Percentiles rank a stretch among this genome's conserved stretches.
phyloP scores from a whole-genome alignment of 192 early-diverging fungal species.

The Coemansia sp. region DNA sequence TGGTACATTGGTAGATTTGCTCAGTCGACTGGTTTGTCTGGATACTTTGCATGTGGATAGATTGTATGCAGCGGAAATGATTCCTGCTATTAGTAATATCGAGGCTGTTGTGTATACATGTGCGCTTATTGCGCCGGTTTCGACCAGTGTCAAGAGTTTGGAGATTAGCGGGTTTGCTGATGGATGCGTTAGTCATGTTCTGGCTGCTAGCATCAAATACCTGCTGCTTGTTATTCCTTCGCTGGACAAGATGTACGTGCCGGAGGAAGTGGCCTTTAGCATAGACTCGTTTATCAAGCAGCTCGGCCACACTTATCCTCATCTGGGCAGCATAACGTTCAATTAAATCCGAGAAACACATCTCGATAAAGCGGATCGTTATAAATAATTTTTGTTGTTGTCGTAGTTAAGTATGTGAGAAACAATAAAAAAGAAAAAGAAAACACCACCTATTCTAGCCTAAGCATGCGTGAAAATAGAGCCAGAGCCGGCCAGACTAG shows the following conservation, averaged over 20 bases:
- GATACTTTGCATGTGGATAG: not conserved
- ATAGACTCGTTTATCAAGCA: not conserved
- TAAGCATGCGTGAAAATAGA: conserved; percentile 66
- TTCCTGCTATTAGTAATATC: not conserved
- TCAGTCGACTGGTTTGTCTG: not conserved
- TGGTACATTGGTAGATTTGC: not conserved
- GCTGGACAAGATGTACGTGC: not conserved
- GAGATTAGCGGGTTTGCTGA: conserved; percentile 1
- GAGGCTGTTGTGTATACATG: not conserved
- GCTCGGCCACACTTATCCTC: not conserved
- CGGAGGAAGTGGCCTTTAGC: not conserved
- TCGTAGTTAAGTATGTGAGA: not conserved
- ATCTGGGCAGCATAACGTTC: not conserved
- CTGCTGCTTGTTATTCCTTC: not conserved
- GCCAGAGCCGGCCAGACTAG: conserved; percentile 70
- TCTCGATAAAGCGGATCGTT: not conserved
- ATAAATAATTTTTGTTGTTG: not conserved
- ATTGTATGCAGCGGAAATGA: not conserved
- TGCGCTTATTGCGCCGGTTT: not conserved
- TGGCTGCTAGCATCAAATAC: not conserved
- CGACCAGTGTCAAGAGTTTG: not conserved
- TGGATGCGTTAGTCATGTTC: not conserved
- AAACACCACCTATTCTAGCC: not conserved
- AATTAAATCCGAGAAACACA: not conserved
- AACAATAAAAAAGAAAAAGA: not conserved